Evolutionary conservation across 305 asterid species (phyloP), one percentile per base, ranked within the genome.

Genomic region (Ajuga reptans): DNA sequence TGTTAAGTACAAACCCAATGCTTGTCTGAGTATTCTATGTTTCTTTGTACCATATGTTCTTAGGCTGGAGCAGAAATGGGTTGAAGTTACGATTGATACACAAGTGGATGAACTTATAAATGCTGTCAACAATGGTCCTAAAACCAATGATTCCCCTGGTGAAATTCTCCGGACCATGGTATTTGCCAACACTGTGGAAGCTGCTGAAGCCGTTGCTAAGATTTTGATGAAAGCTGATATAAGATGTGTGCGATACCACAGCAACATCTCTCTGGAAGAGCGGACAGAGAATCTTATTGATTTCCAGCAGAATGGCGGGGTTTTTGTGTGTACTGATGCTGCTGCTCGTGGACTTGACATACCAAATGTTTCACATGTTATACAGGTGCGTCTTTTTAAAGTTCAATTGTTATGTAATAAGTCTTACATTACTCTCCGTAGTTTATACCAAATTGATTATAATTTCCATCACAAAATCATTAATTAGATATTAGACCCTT

Each of bases 341-440:
- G 99, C 99, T 70, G 93, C 99, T 41, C 95, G 97, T 78, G 97
- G 99, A 53, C 88, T 93, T 60, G 97, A 93, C 61, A 83, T 90
- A 31, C 96, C 94, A 31, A 77, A 90, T 75, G 84, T 89, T 66
- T 89, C 91, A 18, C 97, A 93, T 78, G 95, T 93, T 82, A 89
- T 93, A 83, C 97, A 90, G 97, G 99, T 90, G 58, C 74, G 27
- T 50, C 49, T 49, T 31, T 27, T 45, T 15, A n/a, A 37, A 31
- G 45, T 39, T 39, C 54, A 29, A 27, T 33, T 21, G 18, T 55
- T 46, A 53, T 58, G 52, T 42, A 29, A 33, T 11, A 16, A 10
- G 51, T 17, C 52, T 37, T 52, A n/a, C 43, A 12, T 4, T 9
- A 8, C 33, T 29, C 62, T n/a, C 50, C 58, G 24, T 1, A 46